Evolutionary conservation across 345 rosid species (phyloP), one percentile per base, ranked within the genome.

Genomic region (Atalantia buxifolia): DNA sequence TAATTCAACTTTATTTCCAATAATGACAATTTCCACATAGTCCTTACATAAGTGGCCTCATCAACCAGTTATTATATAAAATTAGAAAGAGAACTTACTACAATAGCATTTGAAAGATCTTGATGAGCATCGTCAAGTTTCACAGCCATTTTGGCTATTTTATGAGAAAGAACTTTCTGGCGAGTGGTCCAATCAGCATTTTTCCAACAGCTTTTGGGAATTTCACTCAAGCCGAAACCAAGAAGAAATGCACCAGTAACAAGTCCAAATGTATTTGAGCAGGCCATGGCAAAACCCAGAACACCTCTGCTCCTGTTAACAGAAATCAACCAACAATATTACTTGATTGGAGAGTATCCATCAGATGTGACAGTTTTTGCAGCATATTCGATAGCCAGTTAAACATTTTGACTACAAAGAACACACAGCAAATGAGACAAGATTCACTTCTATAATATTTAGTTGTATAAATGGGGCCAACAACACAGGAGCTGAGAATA

Each of bases 201-300:
- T 86, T 85, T 92, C 98, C 99, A 94, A 42, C 90, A 82, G 82
- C 85, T 85, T 81, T 93, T 97, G 42, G 99, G 99, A 81, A 93
- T 97, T 83, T 97, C 97, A 81, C 97, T 92, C 89, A 97, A 81
- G 82, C 99, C 98, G 83, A 97, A 97, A 25, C 99, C 99, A 87
- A 97, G 98, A 83, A 97, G 99, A 86, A 97, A 97, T 80, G 94
- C 94, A 77, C 99, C 98, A 4, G 99, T 97, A 70, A 97, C 98
- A 48, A 97, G 97, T 79, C 99, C 99, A 89, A 97, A 97, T n/a
- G 99, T 94, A 86, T 97, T 97, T 62, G 99, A 94, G 81, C 97
- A 93, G 40, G 94, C 99, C 98, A 97, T 97, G 80, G 98, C 99
- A 74, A 94, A 86, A 76, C 97, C 99, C 74, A 93, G 85, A 86